These are phyloP conservation scores for Phaffia australis DNA, from an alignment of 768 basidiomycete species.

Conservation along the genomic window DNA sequence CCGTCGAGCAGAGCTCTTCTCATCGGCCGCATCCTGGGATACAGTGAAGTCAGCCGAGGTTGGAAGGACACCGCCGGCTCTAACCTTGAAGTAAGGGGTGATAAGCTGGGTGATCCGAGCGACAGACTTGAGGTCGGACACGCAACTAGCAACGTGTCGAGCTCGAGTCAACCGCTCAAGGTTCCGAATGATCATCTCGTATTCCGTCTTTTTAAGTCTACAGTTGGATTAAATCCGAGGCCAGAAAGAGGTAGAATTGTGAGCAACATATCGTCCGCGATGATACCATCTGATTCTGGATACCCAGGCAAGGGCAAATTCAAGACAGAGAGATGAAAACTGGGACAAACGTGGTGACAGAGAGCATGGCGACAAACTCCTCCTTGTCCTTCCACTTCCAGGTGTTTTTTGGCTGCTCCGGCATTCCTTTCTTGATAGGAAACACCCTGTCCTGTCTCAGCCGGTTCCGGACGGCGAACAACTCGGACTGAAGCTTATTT, in stretches of 20 bases:
- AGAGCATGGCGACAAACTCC: not conserved
- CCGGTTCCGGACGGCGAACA: not conserved
- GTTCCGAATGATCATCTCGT: not conserved
- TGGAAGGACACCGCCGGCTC: not conserved
- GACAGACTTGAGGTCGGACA: slow-evolving; percentile 5
- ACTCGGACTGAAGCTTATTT: not conserved
- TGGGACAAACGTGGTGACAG: not conserved
- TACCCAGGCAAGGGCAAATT: not conserved
- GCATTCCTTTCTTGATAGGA: not conserved
- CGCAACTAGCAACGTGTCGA: slow-evolving; percentile 2
- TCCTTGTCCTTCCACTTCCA: slow-evolving; percentile 1
- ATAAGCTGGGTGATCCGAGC: not conserved
- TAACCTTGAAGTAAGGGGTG: not conserved
- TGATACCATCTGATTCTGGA: too few relatives aligned
- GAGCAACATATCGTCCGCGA: too few relatives aligned
- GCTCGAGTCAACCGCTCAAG: not conserved
- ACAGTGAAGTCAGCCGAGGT: not conserved
- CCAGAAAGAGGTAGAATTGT: too few relatives aligned
- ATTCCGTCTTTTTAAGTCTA: slow-evolving; percentile 12
- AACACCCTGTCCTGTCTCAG: not conserved
- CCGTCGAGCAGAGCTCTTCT: not conserved
- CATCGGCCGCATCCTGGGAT: not conserved
- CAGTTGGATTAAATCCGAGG: too few relatives aligned
- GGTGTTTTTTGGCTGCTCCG: not conserved
- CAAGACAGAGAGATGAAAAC: not conserved